Base-by-base conservation (phyloP, 2,329 filamentous ascomycete genomes). In the Pestalotiopsis fici region DNA sequence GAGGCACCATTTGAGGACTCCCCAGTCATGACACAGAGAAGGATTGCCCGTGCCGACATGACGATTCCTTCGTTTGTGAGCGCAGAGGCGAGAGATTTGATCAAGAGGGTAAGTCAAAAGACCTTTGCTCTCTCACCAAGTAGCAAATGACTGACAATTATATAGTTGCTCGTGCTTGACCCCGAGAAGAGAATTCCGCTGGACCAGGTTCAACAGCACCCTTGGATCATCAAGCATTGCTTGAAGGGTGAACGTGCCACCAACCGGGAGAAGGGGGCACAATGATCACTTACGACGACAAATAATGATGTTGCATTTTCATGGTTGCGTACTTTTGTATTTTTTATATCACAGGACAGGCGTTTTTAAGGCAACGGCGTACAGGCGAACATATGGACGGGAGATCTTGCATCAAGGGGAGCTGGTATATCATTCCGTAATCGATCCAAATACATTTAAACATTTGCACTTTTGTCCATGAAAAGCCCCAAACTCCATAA, bases 1-100 rank as follows among this genome's bases (percentile, higher is more conserved):
- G 94, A 98, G 83, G 96, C 96, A 18, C 96, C 96, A 0, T 99
- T 99, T 75, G 96, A 99, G 80, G 96, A 98, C 76, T 96, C 93
- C 2, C 93, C 93, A 4, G 89, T 95, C 70, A 97, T 97, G 93
- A 99, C 96, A 28, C 94, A 97, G 73, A 86, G 93, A 73, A 90
- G 95, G 75, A 99, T 99, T 79, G 89, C 91, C 4, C 86, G 93
- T 72, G 93, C 91, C 35, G 96, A 98, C 75, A 98, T 98, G 93
- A 92, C 91, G 0, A 90, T 98, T 61, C 96, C 96, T 3, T 90
- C 89, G 7, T 98, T 95, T 78, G 92, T 99, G 67, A 97, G 94
- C 78, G 83, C 92, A 0, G 96, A 98, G 82, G 96, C 95, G 56
- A 92, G 87, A 74, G 95, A 99, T 78, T 83, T 99, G 70, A 98